These are phyloP conservation scores for Suillus cothurnatus DNA, from an alignment of 768 basidiomycete genomes.

Conservation along the genomic window DNA sequence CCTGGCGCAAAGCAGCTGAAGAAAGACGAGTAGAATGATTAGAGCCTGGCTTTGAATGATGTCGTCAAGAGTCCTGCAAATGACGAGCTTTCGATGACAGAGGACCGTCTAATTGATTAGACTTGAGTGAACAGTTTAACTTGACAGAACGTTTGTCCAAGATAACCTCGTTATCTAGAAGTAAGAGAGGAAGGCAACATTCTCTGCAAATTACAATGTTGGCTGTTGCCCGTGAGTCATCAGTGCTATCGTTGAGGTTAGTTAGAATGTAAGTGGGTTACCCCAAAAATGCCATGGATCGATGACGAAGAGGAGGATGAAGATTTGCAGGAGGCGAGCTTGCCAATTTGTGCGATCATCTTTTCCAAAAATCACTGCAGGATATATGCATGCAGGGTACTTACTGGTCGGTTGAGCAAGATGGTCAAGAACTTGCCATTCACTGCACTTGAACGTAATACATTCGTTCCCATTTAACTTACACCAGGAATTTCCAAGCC, in stretches of 20 bases:
- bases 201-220: not conserved
- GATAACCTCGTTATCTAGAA: not conserved
- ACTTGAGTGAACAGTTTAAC: not conserved
- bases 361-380: not conserved
- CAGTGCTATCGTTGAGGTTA: not conserved
- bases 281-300: not conserved
- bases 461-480: constrained; percentile 17
- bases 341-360: not conserved
- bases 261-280: not conserved
- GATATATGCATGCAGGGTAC: not conserved
- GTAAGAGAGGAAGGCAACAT: not conserved
- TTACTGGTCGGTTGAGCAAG: not conserved
- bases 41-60: not conserved
- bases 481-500: constrained; percentile 54
- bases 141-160: not conserved
- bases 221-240: not conserved
- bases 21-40: not conserved
- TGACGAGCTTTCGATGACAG: not conserved
- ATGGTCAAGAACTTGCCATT: too few species aligned
- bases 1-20: not conserved
- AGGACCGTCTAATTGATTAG: not conserved
- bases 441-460: not conserved
- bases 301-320: not conserved
- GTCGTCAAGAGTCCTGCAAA: not conserved
- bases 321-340: not conserved